phyloP scores from a whole-genome alignment of 176 grass and related monocot species.

The Calamus simplicifolius region DNA sequence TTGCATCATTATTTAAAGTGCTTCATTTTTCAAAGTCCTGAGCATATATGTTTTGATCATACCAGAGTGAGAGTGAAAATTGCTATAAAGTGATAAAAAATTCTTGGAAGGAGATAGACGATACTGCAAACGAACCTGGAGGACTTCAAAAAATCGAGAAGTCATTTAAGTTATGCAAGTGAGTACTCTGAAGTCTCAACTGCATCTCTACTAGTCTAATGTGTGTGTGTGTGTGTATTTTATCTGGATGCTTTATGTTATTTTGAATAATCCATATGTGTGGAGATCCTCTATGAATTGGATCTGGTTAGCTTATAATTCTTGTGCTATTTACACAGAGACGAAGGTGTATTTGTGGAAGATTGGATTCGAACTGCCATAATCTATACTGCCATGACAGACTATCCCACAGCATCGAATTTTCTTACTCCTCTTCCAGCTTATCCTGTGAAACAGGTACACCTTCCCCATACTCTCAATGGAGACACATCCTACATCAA shows the following conservation, averaged over 20 bases:
- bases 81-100: constrained; percentile 36
- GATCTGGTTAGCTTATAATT: too few species aligned
- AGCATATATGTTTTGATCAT: too few species aligned
- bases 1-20: too few species aligned
- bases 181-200: not conserved
- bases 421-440: constrained; percentile 48
- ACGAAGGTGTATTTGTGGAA: not conserved
- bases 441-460: constrained; percentile 32
- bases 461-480: too few species aligned
- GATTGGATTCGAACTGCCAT: constrained; percentile 17
- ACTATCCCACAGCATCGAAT: constrained; percentile 39
- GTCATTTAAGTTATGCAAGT: constrained; percentile 48
- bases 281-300: too few species aligned
- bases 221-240: too few species aligned
- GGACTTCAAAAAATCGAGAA: constrained; percentile 18
- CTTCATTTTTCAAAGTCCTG: too few species aligned
- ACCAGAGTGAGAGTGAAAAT: constrained; percentile 37
- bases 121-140: constrained; percentile 1
- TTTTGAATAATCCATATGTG: too few species aligned
- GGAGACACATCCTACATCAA: too few species aligned
- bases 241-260: too few species aligned
- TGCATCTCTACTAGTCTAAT: too few species aligned
- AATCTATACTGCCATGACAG: constrained; percentile 36
- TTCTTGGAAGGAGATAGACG: constrained; percentile 30
- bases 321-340: not conserved